Percentiles rank a stretch among this genome's conserved stretches.
phyloP scores from a whole-genome alignment of 345 rosid species.

The Lumnitzera racemosa region DNA sequence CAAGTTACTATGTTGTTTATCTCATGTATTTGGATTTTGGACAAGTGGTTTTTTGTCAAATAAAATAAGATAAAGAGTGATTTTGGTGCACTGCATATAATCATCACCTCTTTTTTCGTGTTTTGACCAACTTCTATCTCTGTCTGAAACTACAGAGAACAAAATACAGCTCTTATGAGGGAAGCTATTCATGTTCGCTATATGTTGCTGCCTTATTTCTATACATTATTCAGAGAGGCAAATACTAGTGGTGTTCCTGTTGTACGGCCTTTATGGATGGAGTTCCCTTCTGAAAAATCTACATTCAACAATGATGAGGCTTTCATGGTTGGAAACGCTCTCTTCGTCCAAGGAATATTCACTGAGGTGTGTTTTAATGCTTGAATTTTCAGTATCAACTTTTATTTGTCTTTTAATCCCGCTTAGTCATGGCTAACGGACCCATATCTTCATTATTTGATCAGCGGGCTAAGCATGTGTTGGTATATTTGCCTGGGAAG shows the following conservation, averaged over 20 bases:
- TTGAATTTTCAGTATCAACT: not conserved
- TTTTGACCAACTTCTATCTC: not conserved
- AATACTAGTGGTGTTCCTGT: conserved; percentile 80
- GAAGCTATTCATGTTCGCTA: conserved; percentile 89
- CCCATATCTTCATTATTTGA: conserved; percentile 4
- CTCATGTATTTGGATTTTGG: too few species aligned
- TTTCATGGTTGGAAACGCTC: conserved; percentile 91
- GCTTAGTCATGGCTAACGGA: not conserved
- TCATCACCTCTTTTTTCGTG: not conserved
- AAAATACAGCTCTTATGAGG: conserved; percentile 74
- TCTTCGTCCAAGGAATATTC: conserved; percentile 91
- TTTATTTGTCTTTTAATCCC: conserved; percentile 3
- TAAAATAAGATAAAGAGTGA: too few species aligned
- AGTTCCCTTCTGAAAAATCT: conserved; percentile 84
- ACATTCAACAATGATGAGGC: conserved; percentile 87
- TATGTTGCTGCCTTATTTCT: conserved; percentile 81
- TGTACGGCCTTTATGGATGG: conserved; percentile 96
- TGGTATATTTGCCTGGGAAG: conserved; percentile 87
- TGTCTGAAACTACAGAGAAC: conserved; percentile 42
- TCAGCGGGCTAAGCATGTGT: conserved; percentile 62
- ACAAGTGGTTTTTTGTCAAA: too few species aligned
- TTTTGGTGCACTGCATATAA: too few species aligned
- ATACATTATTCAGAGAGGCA: conserved; percentile 95
- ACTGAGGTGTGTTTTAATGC: conserved; percentile 43
- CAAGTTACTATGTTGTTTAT: too few species aligned